phyloP scores from a whole-genome alignment of 495 filamentous ascomycete genomes.

The Penicillium ucsense region DNA sequence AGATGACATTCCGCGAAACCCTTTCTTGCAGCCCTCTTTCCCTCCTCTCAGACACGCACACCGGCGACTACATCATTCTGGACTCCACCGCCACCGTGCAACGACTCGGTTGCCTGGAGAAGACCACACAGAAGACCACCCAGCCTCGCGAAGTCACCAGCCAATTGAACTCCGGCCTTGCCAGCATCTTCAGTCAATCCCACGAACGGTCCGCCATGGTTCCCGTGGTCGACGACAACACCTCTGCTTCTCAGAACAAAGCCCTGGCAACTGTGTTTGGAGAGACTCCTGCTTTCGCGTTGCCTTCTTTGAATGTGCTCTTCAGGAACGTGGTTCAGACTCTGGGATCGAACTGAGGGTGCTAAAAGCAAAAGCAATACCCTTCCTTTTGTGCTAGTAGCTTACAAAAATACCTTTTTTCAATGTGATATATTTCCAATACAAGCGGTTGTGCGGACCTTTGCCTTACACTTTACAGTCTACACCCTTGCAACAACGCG shows the following conservation, averaged over 20 bases:
- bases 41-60: conserved; percentile 31
- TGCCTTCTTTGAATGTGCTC: conserved; percentile 68
- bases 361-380: too few relatives aligned
- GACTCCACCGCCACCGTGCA: conserved; percentile 27
- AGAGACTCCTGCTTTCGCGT: conserved; percentile 58
- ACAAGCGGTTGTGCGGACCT: too few relatives aligned
- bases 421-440: conserved; percentile 1
- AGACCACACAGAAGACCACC: conserved; percentile 42
- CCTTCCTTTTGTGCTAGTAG: too few relatives aligned
- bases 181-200: conserved; percentile 39
- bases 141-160: conserved; percentile 31
- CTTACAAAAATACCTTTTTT: too few relatives aligned
- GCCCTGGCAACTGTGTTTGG: conserved; percentile 67
- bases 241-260: conserved; percentile 50
- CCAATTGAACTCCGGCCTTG: conserved; percentile 38
- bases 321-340: conserved; percentile 60
- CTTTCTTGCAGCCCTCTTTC: conserved; percentile 21
- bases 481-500: too few relatives aligned
- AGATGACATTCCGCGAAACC: conserved; percentile 18
- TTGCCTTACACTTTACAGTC: too few relatives aligned
- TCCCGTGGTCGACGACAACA: conserved; percentile 27
- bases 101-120: conserved; percentile 47
- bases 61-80: conserved; percentile 51
- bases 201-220: conserved; percentile 11
- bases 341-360: conserved; percentile 13